Percentiles rank a stretch among this genome's conserved stretches.
Evolutionary conservation across 768 basidiomycete genomes (phyloP).

Genomic region (Tylopilus felleus): DNA sequence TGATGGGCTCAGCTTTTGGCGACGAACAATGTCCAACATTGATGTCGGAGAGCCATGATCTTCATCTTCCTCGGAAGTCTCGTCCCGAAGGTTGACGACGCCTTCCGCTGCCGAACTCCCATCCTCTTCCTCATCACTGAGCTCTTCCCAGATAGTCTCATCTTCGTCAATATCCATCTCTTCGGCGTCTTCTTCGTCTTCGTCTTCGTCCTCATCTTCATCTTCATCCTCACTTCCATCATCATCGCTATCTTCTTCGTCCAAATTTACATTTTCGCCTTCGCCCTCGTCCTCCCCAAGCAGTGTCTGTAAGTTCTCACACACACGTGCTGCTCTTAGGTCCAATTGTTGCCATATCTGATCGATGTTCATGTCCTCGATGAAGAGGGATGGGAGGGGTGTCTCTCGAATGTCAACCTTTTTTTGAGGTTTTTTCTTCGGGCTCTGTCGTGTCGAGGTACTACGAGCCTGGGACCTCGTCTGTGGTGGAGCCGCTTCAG

Average conservation of each 20-base stretch:
- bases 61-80: conserved; percentile 36
- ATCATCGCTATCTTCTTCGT: conserved; percentile 7
- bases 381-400: conserved; percentile 70
- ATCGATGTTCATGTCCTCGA: conserved; percentile 76
- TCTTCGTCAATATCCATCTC: conserved; percentile 27
- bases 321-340: conserved; percentile 67
- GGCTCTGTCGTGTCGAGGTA: conserved; percentile 33
- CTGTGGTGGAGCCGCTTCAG: conserved; percentile 65
- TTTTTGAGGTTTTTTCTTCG: conserved; percentile 31
- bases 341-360: conserved; percentile 96
- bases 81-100: conserved; percentile 36
- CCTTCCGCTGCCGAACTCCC: conserved; percentile 27
- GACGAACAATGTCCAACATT: conserved; percentile 25
- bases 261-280: conserved; percentile 18
- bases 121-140: conserved; percentile 20
- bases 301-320: conserved; percentile 64
- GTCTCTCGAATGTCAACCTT: conserved; percentile 49
- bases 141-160: conserved; percentile 28
- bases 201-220: conserved; percentile 20
- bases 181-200: conserved; percentile 31
- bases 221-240: conserved; percentile 27
- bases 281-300: conserved; percentile 47
- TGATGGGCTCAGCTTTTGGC: conserved; percentile 20
- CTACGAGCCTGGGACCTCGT: conserved; percentile 65
- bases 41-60: conserved; percentile 22